Base-by-base conservation (phyloP, 78 protist genomes). In the Paratrimastix pyriformis region DNA sequence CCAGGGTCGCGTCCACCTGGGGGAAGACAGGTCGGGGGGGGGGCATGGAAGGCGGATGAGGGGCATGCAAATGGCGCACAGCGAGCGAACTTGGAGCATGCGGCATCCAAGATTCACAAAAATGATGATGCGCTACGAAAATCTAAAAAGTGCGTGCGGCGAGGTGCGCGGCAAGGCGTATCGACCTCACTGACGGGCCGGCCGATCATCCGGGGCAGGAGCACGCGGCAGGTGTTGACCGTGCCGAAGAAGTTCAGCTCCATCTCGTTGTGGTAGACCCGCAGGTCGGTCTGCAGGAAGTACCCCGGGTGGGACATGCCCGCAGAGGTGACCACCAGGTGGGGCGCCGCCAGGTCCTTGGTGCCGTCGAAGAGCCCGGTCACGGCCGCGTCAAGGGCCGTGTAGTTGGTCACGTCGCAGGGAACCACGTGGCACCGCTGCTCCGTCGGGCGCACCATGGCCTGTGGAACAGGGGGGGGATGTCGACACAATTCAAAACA, bases 271-370 rank as follows among this genome's bases (percentile, higher is more conserved):
- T 65, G 40, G 45, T 26, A 65, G 33, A 40, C 69, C 21, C 21
- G 35, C 40, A 29, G 45, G 21, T 18, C 21, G 33, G 21, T 21
- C 21, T 65, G 57, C 35, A 38, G 45, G 45, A 65, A 65, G 45
- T 65, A 65, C 33, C 65, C 69, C 18, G 69, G 69, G 21, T 26
- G 45, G 21, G 69, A 65, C 18, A 21, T 21, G 18, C 69, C 69
- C 18, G 69, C 69, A 29, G 65, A 65, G 45, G 57, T 24, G 45
- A 65, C 21, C 18, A 65, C 69, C 18, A 65, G 33, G 21, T 40
- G 29, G 21, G 69, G 69, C 18, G 40, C 24, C 18, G 35, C 69
- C 21, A 21, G 18, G 29, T 65, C 33, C 45, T 65, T n/a, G n/a
- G n/a, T n/a, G n/a, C n/a, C n/a, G n/a, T n/a, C 45, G 45, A 65